Conservation (phyloP, 169 alveolate species). For the Cryptosporidium felis region DNA sequence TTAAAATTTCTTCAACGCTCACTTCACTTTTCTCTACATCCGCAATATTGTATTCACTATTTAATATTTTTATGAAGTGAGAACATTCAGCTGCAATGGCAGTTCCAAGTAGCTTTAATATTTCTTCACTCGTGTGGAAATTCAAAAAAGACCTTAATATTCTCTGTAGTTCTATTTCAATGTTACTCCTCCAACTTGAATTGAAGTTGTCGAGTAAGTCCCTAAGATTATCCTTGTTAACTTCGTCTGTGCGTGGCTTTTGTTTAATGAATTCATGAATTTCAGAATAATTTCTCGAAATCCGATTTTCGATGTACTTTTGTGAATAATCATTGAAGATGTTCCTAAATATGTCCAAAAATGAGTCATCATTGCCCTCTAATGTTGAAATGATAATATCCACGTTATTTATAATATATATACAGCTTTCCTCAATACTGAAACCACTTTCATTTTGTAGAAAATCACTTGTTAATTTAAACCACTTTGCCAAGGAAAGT, state of each 20-base stretch:
- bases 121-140: slow-evolving; percentile 51
- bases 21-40: neutral
- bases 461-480: slow-evolving; percentile 7
- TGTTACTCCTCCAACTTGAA: slow-evolving; percentile 21
- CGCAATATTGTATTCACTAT: neutral
- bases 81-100: slow-evolving; percentile 30
- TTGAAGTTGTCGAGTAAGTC: neutral
- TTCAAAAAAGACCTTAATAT: slow-evolving; percentile 24
- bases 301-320: slow-evolving; percentile 42
- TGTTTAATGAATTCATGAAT: neutral
- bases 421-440: slow-evolving; percentile 13
- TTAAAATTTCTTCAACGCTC: slow-evolving; percentile 8
- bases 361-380: neutral
- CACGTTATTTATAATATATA: slow-evolving; percentile 38
- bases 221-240: neutral
- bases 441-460: neutral
- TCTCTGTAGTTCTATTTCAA: slow-evolving; percentile 21
- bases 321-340: slow-evolving; percentile 38
- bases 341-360: slow-evolving; percentile 11
- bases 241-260: neutral
- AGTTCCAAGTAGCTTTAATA: slow-evolving; percentile 40
- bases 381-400: slow-evolving; percentile 24
- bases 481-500: slow-evolving; percentile 23
- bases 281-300: neutral
- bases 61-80: neutral